These are phyloP conservation scores for Urostyla sp. DNA, from an alignment of 73 alveolate species.

Conservation along the genomic window DNA sequence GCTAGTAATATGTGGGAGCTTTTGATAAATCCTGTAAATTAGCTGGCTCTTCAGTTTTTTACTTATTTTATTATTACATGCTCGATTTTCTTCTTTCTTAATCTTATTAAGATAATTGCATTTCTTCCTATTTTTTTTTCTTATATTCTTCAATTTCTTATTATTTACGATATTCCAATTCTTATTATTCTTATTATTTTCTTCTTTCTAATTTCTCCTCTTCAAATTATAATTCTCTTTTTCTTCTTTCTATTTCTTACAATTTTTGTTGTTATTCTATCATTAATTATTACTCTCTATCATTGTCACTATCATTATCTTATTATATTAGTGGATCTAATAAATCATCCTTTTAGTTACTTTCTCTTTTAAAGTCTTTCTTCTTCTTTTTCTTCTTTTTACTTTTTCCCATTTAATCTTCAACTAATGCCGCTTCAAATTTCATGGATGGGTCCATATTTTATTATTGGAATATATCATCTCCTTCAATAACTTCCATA, in stretches of 20 bases:
- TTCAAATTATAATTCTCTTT: conserved; percentile 15
- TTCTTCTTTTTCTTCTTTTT: conserved; percentile 48
- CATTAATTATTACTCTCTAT: conserved; percentile 12
- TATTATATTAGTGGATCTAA: neutral
- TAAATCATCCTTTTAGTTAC: neutral
- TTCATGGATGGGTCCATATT: conserved; percentile 3
- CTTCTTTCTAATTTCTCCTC: conserved; percentile 4
- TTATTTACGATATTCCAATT: conserved; percentile 4
- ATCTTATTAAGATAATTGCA: neutral
- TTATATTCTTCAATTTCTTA: conserved; percentile 30
- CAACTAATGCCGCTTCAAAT: conserved; percentile 31
- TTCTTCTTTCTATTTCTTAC: conserved; percentile 25
- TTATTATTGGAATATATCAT: neutral
- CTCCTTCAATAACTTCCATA: conserved; percentile 4
- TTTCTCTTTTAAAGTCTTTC: conserved; percentile 30
- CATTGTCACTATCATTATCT: conserved; percentile 26
- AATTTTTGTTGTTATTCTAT: conserved; percentile 4
- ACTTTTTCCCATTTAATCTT: neutral
- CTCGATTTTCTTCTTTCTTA: neutral
- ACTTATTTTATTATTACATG: neutral
- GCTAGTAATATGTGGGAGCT: conserved; percentile 26
- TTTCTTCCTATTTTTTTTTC: neutral
- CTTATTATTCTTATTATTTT: conserved; percentile 1
- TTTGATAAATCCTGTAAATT: neutral
- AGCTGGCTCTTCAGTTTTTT: neutral